Evolutionary conservation across 768 basidiomycete species (phyloP).

Genomic region (Lyophyllum shimeji): DNA sequence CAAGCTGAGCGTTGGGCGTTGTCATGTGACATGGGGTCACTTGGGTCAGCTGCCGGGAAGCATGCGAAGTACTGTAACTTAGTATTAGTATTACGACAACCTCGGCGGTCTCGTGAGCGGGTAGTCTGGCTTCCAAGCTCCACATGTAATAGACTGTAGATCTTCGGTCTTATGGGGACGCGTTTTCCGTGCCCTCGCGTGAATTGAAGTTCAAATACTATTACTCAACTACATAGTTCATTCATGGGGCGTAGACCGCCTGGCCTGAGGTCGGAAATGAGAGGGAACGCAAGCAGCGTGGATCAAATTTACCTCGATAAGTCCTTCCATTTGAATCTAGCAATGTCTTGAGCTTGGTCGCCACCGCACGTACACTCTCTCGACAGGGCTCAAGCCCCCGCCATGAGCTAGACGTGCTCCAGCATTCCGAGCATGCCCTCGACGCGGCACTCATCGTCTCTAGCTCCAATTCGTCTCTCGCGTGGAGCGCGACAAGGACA

Average conservation of each 20-base stretch:
- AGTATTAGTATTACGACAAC: too few species aligned
- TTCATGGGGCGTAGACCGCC: slow-evolving; percentile 37
- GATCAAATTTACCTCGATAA: slow-evolving; percentile 34
- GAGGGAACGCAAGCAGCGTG: neutral
- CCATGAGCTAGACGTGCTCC: slow-evolving; percentile 72
- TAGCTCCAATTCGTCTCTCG: slow-evolving; percentile 65
- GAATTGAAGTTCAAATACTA: neutral
- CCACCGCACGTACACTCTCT: slow-evolving; percentile 60
- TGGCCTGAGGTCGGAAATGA: slow-evolving; percentile 27
- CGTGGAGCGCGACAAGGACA: slow-evolving; percentile 69
- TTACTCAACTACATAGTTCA: neutral
- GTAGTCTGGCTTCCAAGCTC: too few species aligned
- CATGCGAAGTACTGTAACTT: neutral
- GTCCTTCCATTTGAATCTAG: slow-evolving; percentile 57
- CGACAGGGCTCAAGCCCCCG: slow-evolving; percentile 62
- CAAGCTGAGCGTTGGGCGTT: neutral
- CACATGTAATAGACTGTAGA: too few species aligned
- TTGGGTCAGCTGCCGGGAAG: neutral
- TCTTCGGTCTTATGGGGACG: neutral
- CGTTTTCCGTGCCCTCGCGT: slow-evolving; percentile 2
- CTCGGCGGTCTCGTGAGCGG: too few species aligned
- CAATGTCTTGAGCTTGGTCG: slow-evolving; percentile 56
- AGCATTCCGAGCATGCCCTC: slow-evolving; percentile 76
- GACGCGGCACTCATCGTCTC: slow-evolving; percentile 74
- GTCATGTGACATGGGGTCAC: neutral